phyloP scores from a whole-genome alignment of 106 monocot species.

The Platanthera zijinensis region DNA sequence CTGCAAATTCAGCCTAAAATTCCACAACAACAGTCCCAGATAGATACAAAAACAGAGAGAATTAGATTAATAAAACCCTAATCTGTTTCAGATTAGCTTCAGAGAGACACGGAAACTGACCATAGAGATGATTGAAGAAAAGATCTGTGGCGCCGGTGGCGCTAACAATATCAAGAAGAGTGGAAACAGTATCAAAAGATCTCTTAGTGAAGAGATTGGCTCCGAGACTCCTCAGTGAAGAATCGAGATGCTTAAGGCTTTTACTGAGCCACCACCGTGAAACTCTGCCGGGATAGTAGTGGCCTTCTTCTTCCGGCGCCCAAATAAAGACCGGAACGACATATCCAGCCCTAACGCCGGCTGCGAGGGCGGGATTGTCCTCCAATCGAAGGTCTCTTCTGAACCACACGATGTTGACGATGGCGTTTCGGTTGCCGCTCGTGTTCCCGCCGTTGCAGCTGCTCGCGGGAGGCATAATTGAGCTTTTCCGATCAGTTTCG shows the following conservation, averaged over 20 bases:
- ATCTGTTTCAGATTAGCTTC: not conserved
- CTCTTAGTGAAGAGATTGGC: slow-evolving; percentile 60
- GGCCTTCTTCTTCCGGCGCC: slow-evolving; percentile 86
- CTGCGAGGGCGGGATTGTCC: slow-evolving; percentile 88
- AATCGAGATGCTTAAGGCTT: slow-evolving; percentile 58
- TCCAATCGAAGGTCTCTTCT: slow-evolving; percentile 84
- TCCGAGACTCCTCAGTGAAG: slow-evolving; percentile 65
- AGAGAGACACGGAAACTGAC: slow-evolving; percentile 19
- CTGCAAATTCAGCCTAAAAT: not conserved
- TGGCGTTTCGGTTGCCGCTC: not conserved
- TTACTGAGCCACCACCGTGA: slow-evolving; percentile 93
- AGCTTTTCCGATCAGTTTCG: too few relatives aligned
- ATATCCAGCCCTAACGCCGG: slow-evolving; percentile 58
- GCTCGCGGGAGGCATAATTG: not conserved
- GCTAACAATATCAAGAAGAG: slow-evolving; percentile 47
- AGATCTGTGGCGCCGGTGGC: slow-evolving; percentile 54
- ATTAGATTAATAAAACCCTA: not conserved
- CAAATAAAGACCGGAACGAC: slow-evolving; percentile 73
- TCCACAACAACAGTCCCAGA: not conserved
- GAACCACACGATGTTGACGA: slow-evolving; percentile 75
- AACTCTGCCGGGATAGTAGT: slow-evolving; percentile 78
- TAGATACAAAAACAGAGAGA: not conserved
- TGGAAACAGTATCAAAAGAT: slow-evolving; percentile 50
- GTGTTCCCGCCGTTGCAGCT: not conserved
- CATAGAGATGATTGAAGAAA: slow-evolving; percentile 92